Evolutionary conservation across 768 basidiomycete species (phyloP), one percentile per base, ranked within the genome.

Genomic region (Coprinopsis sp.): DNA sequence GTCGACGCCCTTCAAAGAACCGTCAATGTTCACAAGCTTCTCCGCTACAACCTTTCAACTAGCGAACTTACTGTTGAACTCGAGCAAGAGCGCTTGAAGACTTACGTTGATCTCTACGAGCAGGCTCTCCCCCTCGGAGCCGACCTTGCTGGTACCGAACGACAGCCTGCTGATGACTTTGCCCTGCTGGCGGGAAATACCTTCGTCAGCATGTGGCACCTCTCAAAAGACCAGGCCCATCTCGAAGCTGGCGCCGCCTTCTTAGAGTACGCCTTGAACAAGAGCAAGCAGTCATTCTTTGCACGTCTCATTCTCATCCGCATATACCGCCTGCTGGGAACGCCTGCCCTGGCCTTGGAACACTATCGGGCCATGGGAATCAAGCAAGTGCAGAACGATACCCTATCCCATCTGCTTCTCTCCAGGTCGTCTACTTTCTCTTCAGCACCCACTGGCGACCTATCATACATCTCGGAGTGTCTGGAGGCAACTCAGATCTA

Each of bases 321-420:
- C 38, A 70, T 95, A 57, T 91, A 91, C 61, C 86, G 89, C 12
- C 64, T 93, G 33, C 70, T 95, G 30, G 88, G 90, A 88, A 57
- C 48, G 68, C 74, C 90, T 0, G 76, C 80, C 3, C 64, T 80
- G 33, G 83, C 88, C 3, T 53, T 91, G 51, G 83, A 89, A 44
- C 90, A 93, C 57, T 94, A 91, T 60, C 80, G 81, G 23, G 67
- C 70, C 19, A 73, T 94, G 69, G 80, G 82, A 50, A 70, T 89
- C 51, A 92, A 92, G 61, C 86, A 90, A 56, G 77, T 94, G 19
- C 91, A 95, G 60, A 78, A 85, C 47, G 93, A 96, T 57, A 95
- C 93, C 1, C 71, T 96, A 6, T 90, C 89, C 1, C 89, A 95
- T 59, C 77, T 90, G 45, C 64, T 92, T 42, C 75, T 92, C 33